Evolutionary conservation across 805 yeast species (phyloP).

Genomic region (Wickerhamiella vanderwaltii): DNA sequence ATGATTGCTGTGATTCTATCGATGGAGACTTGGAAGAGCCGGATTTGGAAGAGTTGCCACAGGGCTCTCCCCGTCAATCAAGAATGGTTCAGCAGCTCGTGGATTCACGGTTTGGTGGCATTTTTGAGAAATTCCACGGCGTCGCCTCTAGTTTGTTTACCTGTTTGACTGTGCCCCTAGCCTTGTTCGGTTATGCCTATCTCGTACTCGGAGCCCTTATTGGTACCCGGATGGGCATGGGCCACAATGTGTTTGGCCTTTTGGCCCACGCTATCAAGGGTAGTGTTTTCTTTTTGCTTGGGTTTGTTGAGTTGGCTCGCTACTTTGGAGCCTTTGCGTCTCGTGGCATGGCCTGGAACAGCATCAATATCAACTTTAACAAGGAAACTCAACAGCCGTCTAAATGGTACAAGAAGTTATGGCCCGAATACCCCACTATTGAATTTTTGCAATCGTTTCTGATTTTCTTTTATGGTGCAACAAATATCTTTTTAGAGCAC

Average conservation of each 20-base stretch:
- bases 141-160: conserved; percentile 34
- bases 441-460: conserved; percentile 72
- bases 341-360: conserved; percentile 89
- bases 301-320: conserved; percentile 70
- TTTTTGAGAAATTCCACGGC: conserved; percentile 16
- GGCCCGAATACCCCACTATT: conserved; percentile 50
- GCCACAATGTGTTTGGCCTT: conserved; percentile 55
- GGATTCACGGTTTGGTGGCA: conserved; percentile 6
- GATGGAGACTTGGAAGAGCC: conserved; percentile 1
- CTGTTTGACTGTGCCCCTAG: conserved; percentile 50
- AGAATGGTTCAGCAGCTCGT: conserved; percentile 4
- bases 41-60: conserved; percentile 7
- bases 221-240: conserved; percentile 59
- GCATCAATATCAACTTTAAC: not conserved
- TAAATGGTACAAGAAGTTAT: conserved; percentile 12
- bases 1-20: conserved; percentile 12
- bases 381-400: conserved; percentile 4
- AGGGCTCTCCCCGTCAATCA: not conserved
- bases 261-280: conserved; percentile 96
- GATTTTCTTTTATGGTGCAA: conserved; percentile 76
- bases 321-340: conserved; percentile 70
- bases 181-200: conserved; percentile 47
- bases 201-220: conserved; percentile 49
- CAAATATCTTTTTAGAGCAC: conserved; percentile 86
- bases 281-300: conserved; percentile 68